Evolutionary conservation across 139 green algal species (phyloP).

Genomic region (Chlamydomonas sp.): DNA sequence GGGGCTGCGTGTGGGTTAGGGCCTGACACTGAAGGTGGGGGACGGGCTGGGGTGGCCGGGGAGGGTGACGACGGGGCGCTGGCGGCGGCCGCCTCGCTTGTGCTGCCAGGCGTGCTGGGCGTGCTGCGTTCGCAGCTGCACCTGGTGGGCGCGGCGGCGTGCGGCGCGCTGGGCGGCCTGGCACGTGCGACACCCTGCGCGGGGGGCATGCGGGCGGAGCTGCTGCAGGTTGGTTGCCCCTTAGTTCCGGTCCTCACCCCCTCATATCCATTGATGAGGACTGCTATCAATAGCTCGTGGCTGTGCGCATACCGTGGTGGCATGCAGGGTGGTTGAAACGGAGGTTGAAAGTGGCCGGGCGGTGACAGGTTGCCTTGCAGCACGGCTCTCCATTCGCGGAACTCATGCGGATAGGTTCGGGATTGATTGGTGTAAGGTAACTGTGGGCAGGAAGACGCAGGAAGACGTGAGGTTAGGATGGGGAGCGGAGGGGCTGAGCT

Average conservation of each 20-base stretch:
- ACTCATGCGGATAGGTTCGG: no score
- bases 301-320: background rate
- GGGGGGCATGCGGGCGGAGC: background rate
- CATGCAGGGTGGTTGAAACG: no score
- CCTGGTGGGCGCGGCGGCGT: background rate
- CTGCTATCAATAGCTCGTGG: no score
- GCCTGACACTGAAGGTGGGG: background rate
- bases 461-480: no score
- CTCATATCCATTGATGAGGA: background rate
- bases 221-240: conserved; percentile 6
- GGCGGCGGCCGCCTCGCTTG: background rate
- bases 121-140: conserved; percentile 5
- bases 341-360: no score
- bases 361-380: no score
- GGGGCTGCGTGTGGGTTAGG: no score
- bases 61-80: background rate
- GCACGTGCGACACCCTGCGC: conserved; percentile 7
- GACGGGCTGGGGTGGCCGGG: background rate
- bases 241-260: background rate
- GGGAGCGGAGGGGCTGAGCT: no score
- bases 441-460: no score
- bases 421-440: no score
- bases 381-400: no score
- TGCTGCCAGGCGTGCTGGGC: background rate
- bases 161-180: conserved; percentile 6